A percentile compares a stretch with the other conserved stretches of the same genome.
These are phyloP conservation scores for Fusarium sp. DNA, from an alignment of 2,329 filamentous ascomycete species.

Conservation along the genomic window DNA sequence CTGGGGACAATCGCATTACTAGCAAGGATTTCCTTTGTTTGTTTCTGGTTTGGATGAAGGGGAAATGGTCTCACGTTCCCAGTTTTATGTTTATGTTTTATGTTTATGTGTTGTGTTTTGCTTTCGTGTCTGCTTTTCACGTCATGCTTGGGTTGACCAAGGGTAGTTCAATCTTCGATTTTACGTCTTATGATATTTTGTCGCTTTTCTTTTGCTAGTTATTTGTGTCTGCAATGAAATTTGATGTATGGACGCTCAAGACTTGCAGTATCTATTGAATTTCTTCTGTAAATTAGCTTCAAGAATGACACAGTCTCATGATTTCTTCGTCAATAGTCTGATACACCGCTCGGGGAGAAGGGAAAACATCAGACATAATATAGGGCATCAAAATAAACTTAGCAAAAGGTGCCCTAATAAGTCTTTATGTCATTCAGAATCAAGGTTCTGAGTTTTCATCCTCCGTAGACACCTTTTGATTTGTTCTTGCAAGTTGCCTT, in stretches of 20 bases:
- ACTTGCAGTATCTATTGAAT: constrained; percentile 12
- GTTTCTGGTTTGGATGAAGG: not conserved
- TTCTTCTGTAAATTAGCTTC: constrained; percentile 20
- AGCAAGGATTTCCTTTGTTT: constrained; percentile 26
- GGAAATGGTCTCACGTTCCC: constrained; percentile 24
- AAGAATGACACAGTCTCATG: constrained; percentile 31
- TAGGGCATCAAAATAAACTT: too few relatives aligned
- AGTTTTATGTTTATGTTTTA: constrained; percentile 21
- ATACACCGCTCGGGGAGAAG: not conserved
- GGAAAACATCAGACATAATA: too few relatives aligned
- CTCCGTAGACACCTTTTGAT: not conserved
- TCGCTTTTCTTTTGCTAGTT: not conserved
- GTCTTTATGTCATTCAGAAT: too few relatives aligned
- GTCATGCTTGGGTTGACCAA: not conserved
- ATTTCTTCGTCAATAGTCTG: not conserved
- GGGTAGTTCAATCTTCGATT: constrained; percentile 10
- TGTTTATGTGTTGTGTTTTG: constrained; percentile 13
- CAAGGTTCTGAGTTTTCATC: too few relatives aligned
- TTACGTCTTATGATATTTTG: not conserved
- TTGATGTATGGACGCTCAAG: constrained; percentile 7
- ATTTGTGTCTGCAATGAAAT: constrained; percentile 8
- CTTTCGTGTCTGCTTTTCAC: not conserved
- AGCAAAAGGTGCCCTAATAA: too few relatives aligned
- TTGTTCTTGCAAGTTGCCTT: not conserved
- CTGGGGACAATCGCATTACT: constrained; percentile 6